Base-by-base conservation (phyloP, 2,329 filamentous ascomycete genomes). In the Phialemonium atrogriseum region DNA sequence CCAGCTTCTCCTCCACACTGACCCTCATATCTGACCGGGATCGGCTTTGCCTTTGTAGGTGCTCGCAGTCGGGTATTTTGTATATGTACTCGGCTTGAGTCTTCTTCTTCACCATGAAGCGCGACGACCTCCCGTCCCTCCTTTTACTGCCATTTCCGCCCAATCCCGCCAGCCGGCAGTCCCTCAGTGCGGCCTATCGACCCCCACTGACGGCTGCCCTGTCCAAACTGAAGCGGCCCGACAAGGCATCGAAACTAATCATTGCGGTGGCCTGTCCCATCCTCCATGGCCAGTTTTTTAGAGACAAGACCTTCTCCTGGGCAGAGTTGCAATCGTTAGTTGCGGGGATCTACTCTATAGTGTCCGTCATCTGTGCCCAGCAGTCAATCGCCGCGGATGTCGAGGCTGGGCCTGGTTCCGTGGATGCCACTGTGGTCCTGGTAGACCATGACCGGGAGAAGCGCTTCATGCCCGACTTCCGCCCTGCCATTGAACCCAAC, bases 351-450 rank as follows among this genome's bases (percentile, higher is more conserved):
- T 96, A 96, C 65, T 77, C 78, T 46, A 68, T 95, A 30, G 64
- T 91, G 34, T 80, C 80, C 20, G 62, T 78, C 27, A 64, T 85
- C n/a, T 85, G 81, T 40, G 73, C 78, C 10, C 68, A 76, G 42
- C 62, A 73, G 28, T 62, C 61, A 27, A 68, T 61, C 60, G 80
- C 54, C 59, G 84, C 55, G 52, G 84, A 57, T 64, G 73, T 62
- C 6, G 56, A 59, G 24, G 63, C 60, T 10, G 73, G 75, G 21
- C 68, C 75, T 1, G 77, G 77, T 27, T 81, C 84, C 15, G 72
- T 94, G 11, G 86, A 95, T 56, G 69, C 75, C 1, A 75, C 86
- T 5, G 61, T 94, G 11, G 49, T 94, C 17, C 66, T 93, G 19
- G 59, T 94, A 23, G 76, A 87, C 39, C 73, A 82, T 51, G 58